These are phyloP conservation scores for Tolypocladium album DNA, from an alignment of 2,329 filamentous ascomycete species.

Conservation along the genomic window DNA sequence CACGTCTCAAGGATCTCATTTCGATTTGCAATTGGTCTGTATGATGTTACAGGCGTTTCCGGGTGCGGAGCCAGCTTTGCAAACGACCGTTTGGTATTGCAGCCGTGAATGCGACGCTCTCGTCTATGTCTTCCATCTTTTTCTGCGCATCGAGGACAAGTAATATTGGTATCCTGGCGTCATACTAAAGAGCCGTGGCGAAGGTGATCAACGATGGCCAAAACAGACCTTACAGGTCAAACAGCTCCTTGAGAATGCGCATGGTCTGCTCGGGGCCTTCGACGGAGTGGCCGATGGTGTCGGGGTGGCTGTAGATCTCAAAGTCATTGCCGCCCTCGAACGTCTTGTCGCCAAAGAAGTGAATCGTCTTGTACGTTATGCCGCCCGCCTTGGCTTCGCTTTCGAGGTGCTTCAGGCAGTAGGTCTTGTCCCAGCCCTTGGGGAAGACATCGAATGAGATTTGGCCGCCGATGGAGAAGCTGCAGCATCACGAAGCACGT, in stretches of 20 bases:
- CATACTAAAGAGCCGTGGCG: background rate
- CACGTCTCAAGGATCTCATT: background rate
- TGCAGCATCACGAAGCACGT: constrained; percentile 18
- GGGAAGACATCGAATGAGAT: constrained; percentile 99
- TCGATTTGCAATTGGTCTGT: background rate
- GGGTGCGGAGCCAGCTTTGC: background rate
- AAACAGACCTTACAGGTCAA: constrained; percentile 42
- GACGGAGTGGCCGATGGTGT: constrained; percentile 80
- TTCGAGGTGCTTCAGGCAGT: constrained; percentile 83
- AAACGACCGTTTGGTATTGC: no score
- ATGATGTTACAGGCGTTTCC: background rate
- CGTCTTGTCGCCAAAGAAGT: constrained; percentile 98
- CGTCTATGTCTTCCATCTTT: background rate
- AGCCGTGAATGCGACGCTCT: background rate
- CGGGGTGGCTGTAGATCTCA: constrained; percentile 76
- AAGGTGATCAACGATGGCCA: background rate
- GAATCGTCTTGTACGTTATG: constrained; percentile 73
- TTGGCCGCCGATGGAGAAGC: constrained; percentile 89
- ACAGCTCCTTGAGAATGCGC: constrained; percentile 68
- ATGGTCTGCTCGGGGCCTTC: constrained; percentile 74
- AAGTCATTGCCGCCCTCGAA: constrained; percentile 86
- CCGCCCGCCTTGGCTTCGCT: constrained; percentile 62
- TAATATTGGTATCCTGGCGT: background rate
- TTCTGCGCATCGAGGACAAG: background rate
- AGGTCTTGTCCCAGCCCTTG: constrained; percentile 96